These are phyloP conservation scores for Candida ulmi DNA, from an alignment of 805 yeast genomes.

Conservation along the genomic window DNA sequence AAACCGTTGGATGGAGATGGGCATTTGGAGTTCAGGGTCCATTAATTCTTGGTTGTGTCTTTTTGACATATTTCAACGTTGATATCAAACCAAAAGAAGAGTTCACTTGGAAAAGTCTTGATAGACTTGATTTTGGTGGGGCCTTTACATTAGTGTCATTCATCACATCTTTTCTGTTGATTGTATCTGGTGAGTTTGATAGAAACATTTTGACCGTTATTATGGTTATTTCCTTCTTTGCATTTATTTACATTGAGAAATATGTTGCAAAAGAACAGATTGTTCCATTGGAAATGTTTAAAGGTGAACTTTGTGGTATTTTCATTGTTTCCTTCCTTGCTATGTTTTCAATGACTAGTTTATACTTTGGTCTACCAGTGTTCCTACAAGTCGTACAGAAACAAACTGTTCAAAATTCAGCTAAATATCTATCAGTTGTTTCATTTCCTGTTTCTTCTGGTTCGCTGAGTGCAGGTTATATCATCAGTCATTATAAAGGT, in stretches of 20 bases:
- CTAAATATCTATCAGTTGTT: slow-evolving; percentile 29
- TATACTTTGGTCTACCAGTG: slow-evolving; percentile 1
- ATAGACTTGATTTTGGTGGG: slow-evolving; percentile 33
- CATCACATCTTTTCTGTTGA: slow-evolving; percentile 26
- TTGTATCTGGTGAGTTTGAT: slow-evolving; percentile 22
- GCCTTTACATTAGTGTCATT: slow-evolving; percentile 26
- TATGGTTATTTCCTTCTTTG: slow-evolving; percentile 6
- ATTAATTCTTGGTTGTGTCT: slow-evolving; percentile 18
- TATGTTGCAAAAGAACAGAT: slow-evolving; percentile 30
- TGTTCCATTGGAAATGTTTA: slow-evolving; percentile 30
- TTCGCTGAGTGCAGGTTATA: slow-evolving; percentile 29
- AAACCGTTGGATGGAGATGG: slow-evolving; percentile 35
- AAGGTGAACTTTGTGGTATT: no score
- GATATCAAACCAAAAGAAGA: slow-evolving; percentile 2
- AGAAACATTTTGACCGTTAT: background rate
- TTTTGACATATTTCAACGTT: slow-evolving; percentile 18
- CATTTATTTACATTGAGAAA: slow-evolving; percentile 29
- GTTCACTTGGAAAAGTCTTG: slow-evolving; percentile 24
- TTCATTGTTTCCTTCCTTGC: no score
- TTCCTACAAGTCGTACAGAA: slow-evolving; percentile 20
- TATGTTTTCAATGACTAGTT: slow-evolving; percentile 22
- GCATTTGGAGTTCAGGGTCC: slow-evolving; percentile 35
- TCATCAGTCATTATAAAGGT: slow-evolving; percentile 1
- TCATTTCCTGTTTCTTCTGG: slow-evolving; percentile 19
- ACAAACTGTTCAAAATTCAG: slow-evolving; percentile 28